Base-by-base conservation (phyloP, 148 eudicot species). In the Rhododendron simsii region DNA sequence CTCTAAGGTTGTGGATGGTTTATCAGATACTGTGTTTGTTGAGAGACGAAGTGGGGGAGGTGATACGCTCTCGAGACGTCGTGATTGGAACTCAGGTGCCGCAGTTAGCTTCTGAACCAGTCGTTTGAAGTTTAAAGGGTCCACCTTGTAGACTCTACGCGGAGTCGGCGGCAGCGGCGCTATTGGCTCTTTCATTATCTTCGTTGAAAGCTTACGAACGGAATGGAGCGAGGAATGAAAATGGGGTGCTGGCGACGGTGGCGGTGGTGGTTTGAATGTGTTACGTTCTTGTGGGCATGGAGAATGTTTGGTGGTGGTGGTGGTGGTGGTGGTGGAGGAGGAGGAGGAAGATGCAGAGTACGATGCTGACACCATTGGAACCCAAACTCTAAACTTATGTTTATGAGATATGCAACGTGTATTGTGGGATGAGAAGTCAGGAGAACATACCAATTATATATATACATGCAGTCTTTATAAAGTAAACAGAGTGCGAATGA, bases 61-160 rank as follows among this genome's bases (percentile, higher is more conserved):
- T 7, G 93, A 92, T 30, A 90, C 53, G 47, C 84, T 87, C 28
- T 87, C 85, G 37, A 87, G 88, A 37, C 87, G 87, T n/a, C 80
- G 37, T 3, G 89, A 61, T 15, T 73, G 91, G 63, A 86, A 75
- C 50, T 87, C 90, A 0, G 53, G 83, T 7, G 91, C 86, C n/a
- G 93, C 90, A 3, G 98, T 95, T 33, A 95, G 95, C 88, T 80
- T 78, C 65, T 93, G 96, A 73, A 94, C 98, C 21, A 94, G 91
- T 53, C 93, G 91, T 18, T 91, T 90, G 89, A 95, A 95, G 75
- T 95, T 88, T 9, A 75, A 77, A 0, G 97, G 86, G 4, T 93
- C 88, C 15, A 95, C 98, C 84, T 89, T 90, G 87, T 95, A 94
- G 39, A 95, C 87, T 82, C 85, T 92, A 0, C 94, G 94, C 11